Evolutionary conservation across 257 asterid genomes (phyloP).

Genomic region (Leonotis leonurus): DNA sequence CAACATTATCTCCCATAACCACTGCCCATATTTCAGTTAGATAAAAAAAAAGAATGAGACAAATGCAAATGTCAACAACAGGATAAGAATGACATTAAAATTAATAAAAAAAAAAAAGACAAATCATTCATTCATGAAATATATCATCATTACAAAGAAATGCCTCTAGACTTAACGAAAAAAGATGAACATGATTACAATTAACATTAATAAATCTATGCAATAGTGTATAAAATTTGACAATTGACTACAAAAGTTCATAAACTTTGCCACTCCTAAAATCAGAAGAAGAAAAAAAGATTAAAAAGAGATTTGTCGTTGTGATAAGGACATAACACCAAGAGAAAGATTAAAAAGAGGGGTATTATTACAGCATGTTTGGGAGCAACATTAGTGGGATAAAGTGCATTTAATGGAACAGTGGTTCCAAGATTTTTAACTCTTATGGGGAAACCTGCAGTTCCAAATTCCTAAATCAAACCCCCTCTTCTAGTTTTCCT

Average conservation of each 20-base stretch:
- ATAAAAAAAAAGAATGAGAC: conserved; percentile 11
- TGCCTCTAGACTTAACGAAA: not conserved
- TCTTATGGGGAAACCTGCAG: conserved; percentile 17
- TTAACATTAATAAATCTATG: conserved; percentile 14
- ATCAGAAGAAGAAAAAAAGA: no score
- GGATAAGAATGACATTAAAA: not conserved
- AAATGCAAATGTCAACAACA: not conserved
- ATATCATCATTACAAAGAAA: not conserved
- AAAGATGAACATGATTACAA: conserved; percentile 11
- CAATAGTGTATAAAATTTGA: conserved; percentile 14
- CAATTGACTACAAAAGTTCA: not conserved
- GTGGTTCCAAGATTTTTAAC: conserved; percentile 8
- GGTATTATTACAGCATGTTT: conserved; percentile 12
- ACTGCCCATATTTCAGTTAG: conserved; percentile 20
- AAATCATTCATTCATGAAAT: not conserved
- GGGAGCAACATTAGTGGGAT: conserved; percentile 17
- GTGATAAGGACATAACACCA: conserved; percentile 35
- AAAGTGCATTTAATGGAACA: conserved; percentile 22
- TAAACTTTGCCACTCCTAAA: conserved; percentile 13
- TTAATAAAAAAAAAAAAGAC: not conserved
- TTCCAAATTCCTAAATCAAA: not conserved
- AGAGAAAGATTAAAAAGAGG: not conserved
- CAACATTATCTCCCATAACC: conserved; percentile 22
- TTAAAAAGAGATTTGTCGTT: not conserved
- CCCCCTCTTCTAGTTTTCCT: conserved; percentile 11